phyloP scores from a whole-genome alignment of 1,284 basidiomycete genomes.

The Fomitopsis pinicola region DNA sequence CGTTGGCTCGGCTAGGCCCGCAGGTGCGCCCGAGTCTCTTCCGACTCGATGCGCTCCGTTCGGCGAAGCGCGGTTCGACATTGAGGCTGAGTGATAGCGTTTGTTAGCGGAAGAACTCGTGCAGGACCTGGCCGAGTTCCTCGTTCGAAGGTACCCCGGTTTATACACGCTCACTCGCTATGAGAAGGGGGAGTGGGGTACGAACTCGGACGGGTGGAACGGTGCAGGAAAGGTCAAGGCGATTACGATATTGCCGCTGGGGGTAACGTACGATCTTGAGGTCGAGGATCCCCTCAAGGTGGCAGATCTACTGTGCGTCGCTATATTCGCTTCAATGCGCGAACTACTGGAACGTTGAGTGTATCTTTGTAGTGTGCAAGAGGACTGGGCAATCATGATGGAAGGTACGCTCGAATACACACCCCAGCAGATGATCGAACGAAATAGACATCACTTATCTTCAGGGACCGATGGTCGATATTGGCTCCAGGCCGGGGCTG shows the following conservation, averaged over 20 bases:
- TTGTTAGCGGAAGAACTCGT: constrained; percentile 55
- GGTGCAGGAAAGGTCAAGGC: constrained; percentile 45
- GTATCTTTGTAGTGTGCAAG: constrained; percentile 43
- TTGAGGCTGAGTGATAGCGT: constrained; percentile 1
- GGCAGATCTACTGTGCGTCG: constrained; percentile 49
- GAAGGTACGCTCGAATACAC: constrained; percentile 43
- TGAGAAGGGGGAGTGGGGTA: constrained; percentile 15
- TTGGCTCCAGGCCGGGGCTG: constrained; percentile 71
- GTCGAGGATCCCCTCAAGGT: constrained; percentile 58
- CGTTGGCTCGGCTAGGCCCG: constrained; percentile 47
- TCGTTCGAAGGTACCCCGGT: constrained; percentile 57
- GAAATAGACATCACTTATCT: constrained; percentile 3
- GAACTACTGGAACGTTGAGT: background rate
- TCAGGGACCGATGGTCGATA: constrained; percentile 60
- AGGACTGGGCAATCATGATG: constrained; percentile 75
- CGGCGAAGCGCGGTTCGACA: background rate
- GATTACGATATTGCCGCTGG: constrained; percentile 50
- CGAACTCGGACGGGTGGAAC: constrained; percentile 41
- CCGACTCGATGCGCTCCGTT: background rate
- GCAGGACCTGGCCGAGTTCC: constrained; percentile 62
- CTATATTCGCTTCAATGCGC: background rate
- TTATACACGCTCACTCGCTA: constrained; percentile 48
- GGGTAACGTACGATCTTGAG: constrained; percentile 47
- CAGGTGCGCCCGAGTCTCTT: constrained; percentile 36
- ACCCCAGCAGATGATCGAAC: no score